Evolutionary conservation across 768 basidiomycete species (phyloP).

Genomic region (Xanthoconium purpureum): DNA sequence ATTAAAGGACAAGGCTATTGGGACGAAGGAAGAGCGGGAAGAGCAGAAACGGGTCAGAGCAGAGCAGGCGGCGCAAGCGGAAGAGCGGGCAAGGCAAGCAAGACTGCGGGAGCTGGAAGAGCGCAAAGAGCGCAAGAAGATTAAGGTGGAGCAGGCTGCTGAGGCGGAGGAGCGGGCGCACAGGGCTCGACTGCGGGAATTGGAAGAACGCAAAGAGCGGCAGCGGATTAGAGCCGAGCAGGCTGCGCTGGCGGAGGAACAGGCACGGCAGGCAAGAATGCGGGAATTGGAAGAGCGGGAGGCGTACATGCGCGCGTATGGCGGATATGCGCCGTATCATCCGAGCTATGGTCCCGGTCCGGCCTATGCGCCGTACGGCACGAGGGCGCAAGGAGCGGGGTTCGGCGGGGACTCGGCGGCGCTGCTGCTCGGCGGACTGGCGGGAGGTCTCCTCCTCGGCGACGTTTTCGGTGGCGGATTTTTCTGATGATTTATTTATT

Average conservation of each 20-base stretch:
- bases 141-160: slow-evolving; percentile 31
- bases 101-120: slow-evolving; percentile 23
- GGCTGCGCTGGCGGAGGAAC: slow-evolving; percentile 21
- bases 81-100: slow-evolving; percentile 18
- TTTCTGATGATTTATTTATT: slow-evolving; percentile 26
- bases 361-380: background rate
- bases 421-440: slow-evolving; percentile 41
- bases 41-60: slow-evolving; percentile 35
- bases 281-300: slow-evolving; percentile 29
- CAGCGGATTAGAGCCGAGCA: slow-evolving; percentile 34
- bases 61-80: slow-evolving; percentile 27
- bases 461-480: slow-evolving; percentile 38
- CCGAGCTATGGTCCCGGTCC: slow-evolving; percentile 12
- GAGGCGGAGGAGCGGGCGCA: slow-evolving; percentile 18
- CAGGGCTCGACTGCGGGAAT: slow-evolving; percentile 16
- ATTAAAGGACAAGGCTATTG: slow-evolving; percentile 61
- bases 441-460: slow-evolving; percentile 50
- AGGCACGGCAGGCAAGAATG: slow-evolving; percentile 14
- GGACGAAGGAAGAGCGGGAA: slow-evolving; percentile 61
- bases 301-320: slow-evolving; percentile 35
- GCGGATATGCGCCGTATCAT: slow-evolving; percentile 31
- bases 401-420: slow-evolving; percentile 2
- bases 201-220: slow-evolving; percentile 38
- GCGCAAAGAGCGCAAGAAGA: slow-evolving; percentile 41
- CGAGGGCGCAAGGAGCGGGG: background rate